Percentiles rank a stretch among this genome's conserved stretches.
phyloP scores from a whole-genome alignment of 176 grass and related monocot species.

The Tillandsia leiboldiana region DNA sequence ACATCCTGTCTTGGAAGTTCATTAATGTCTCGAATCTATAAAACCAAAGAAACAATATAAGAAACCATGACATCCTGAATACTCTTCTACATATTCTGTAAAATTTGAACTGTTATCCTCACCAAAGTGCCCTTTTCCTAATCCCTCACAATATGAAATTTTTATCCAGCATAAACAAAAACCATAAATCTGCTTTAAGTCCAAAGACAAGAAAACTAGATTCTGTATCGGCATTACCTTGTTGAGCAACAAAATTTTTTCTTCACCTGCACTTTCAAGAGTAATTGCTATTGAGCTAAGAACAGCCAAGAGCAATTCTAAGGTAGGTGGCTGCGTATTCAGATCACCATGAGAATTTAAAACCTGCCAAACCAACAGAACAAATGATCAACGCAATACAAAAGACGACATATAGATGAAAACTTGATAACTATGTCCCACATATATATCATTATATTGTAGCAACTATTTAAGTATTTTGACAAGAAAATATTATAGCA shows the following conservation, averaged over 20 bases:
- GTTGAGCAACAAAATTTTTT: constrained; percentile 88
- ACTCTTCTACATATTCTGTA: no score
- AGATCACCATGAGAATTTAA: constrained; percentile 23
- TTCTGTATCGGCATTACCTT: constrained; percentile 38
- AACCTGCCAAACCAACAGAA: constrained; percentile 30
- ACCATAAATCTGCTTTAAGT: neutral
- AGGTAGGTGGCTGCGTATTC: constrained; percentile 47
- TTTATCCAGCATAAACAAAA: neutral
- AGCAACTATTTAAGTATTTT: no score
- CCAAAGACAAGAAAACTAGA: no score
- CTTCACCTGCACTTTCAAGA: constrained; percentile 73
- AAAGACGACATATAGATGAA: no score
- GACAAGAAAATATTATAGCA: no score
- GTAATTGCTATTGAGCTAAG: constrained; percentile 47
- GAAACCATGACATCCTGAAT: no score
- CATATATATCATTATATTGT: no score
- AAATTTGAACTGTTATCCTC: no score
- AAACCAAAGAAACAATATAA: constrained; percentile 8
- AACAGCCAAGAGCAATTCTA: constrained; percentile 67
- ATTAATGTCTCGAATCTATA: constrained; percentile 45
- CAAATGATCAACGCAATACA: no score
- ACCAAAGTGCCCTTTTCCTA: no score
- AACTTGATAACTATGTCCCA: no score
- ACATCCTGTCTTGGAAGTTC: constrained; percentile 47
- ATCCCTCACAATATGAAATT: no score